A percentile compares a stretch with the other conserved stretches of the same genome.
These are phyloP conservation scores for Sarcodon aspratus DNA, from an alignment of 768 basidiomycete genomes.

Conservation along the genomic window DNA sequence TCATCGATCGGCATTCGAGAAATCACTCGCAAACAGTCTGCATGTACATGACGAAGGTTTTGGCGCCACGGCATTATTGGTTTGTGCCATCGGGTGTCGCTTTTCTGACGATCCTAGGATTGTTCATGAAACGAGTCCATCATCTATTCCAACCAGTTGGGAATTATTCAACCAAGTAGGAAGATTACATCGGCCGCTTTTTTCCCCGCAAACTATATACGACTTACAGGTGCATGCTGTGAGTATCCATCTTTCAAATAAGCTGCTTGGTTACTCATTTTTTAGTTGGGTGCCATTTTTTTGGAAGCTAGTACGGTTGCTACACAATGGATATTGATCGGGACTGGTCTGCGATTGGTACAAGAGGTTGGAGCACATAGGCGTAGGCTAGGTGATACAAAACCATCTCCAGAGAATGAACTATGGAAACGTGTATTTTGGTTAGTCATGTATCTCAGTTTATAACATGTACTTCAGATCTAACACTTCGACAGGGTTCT, in stretches of 20 bases:
- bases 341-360: conserved; percentile 25
- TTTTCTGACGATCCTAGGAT: conserved; percentile 28
- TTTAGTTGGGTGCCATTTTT: conserved; percentile 41
- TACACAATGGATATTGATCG: conserved; percentile 44
- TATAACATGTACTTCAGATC: not conserved
- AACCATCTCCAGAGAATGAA: conserved; percentile 38
- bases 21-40: conserved; percentile 31
- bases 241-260: conserved; percentile 9
- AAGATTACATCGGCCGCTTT: conserved; percentile 35
- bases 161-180: conserved; percentile 47
- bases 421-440: conserved; percentile 49
- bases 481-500: conserved; percentile 13
- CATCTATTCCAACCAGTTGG: conserved; percentile 39
- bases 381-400: conserved; percentile 18
- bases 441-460: conserved; percentile 17
- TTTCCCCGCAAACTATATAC: conserved; percentile 41
- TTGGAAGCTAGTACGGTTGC: conserved; percentile 50
- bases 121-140: conserved; percentile 1
- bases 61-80: conserved; percentile 47
- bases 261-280: not conserved
- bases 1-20: conserved; percentile 60
- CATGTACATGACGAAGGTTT: conserved; percentile 44
- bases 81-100: conserved; percentile 61
- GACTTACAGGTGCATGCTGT: conserved; percentile 57
- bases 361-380: conserved; percentile 37